Evolutionary conservation across 2,329 filamentous ascomycete species (phyloP), one percentile per base, ranked within the genome.

Genomic region (Albifimbria verrucaria): DNA sequence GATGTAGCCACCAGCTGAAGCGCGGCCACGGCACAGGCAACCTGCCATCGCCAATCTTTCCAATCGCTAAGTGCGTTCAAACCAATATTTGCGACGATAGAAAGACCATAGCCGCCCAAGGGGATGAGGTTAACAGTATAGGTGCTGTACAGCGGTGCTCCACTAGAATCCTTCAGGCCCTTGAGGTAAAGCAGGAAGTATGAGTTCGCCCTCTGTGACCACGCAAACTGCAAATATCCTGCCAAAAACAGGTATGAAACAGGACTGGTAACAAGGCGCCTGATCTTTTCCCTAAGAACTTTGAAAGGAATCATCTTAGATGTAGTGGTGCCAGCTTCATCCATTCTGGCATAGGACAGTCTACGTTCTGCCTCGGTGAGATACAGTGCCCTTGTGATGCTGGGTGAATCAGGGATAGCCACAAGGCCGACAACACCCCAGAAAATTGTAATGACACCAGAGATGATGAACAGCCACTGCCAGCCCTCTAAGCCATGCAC

Each of bases 101-200:
- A 66, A 5, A 68, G 57, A 4, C 58, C 67, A 21, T 67, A 72
- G 2, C 67, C 74, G 0, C 71, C 71, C 0, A 77, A 75, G 0
- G 77, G 77, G 39, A 79, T 78, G 17, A 75, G 75, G 49, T 81
- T 81, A 49, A 83, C 81, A 6, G 81, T 73, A 26, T 59, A 69
- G 49, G 60, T 65, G 32, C 55, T 66, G 45, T 61, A 74, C 22
- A 54, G 61, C 1, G 59, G 56, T 4, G 53, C 52, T 21, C 61
- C 61, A 15, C 57, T 26, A 0, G 53, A 32, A 0, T 57, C 52
- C 15, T 52, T 52, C 1, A 52, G 73, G 55, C 42, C 68, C 58
- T 70, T 68, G 6, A 70, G 65, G n/a, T 64, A 68, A 1, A 64
- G 50, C 22, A 69, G 53, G 44, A 75, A 71, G 57, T 68, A 75